Evolutionary conservation across 1,284 basidiomycete species (phyloP).

Genomic region (Flammula alnicola): DNA sequence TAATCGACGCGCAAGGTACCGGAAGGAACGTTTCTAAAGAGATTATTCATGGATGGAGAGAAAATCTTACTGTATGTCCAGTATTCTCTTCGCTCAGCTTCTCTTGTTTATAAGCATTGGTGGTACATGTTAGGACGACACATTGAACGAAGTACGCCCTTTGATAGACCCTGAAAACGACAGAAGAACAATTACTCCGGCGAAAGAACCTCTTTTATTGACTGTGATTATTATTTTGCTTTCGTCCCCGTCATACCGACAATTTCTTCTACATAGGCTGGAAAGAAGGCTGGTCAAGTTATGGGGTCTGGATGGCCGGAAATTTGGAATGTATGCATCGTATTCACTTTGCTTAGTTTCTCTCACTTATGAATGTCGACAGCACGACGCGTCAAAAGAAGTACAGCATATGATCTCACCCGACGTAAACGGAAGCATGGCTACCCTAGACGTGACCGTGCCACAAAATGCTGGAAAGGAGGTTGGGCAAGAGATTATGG

Average conservation of each 20-base stretch:
- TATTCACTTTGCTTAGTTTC: not conserved
- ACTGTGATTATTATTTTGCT: not conserved
- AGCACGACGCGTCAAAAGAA: not conserved
- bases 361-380: not conserved
- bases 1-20: not conserved
- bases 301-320: not conserved
- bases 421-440: not conserved
- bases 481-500: not conserved
- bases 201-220: not conserved
- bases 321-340: not conserved
- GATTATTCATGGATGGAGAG: no score
- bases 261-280: no score
- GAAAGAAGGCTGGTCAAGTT: not conserved
- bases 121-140: not conserved
- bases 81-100: not conserved
- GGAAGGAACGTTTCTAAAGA: not conserved
- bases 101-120: not conserved
- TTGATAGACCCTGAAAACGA: no score
- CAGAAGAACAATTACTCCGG: not conserved
- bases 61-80: not conserved
- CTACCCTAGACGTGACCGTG: not conserved
- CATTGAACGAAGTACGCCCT: constrained; percentile 1
- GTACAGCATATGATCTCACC: no score
- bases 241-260: no score
- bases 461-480: not conserved